Conservation (phyloP, 805 yeast species). For the Candida maris region DNA sequence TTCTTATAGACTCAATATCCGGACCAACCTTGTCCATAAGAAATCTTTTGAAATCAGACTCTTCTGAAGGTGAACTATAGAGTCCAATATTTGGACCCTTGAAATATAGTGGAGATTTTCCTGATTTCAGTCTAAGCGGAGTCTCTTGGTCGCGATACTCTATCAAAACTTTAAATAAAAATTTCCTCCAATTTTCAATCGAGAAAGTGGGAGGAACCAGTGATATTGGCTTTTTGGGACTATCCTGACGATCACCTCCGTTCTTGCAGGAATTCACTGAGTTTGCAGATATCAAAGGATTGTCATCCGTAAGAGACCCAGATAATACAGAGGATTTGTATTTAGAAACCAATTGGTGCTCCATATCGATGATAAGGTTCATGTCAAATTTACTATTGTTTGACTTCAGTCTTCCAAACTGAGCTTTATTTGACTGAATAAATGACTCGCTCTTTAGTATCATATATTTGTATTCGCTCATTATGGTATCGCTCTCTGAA, state of each 20-base stretch:
- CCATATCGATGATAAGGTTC: constrained; percentile 8
- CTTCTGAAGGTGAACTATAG: constrained; percentile 3
- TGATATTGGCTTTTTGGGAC: constrained; percentile 9
- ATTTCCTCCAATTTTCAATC: constrained; percentile 22
- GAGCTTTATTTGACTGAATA: constrained; percentile 15
- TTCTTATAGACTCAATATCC: constrained; percentile 22
- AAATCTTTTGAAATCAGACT: constrained; percentile 9
- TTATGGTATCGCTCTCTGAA: constrained; percentile 10
- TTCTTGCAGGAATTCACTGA: constrained; percentile 4
- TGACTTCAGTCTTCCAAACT: constrained; percentile 9
- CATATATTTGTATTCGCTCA: constrained; percentile 18
- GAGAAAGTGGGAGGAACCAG: constrained; percentile 26
- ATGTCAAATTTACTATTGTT: constrained; percentile 7
- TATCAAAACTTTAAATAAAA: constrained; percentile 16
- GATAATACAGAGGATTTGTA: constrained; percentile 14
- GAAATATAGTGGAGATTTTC: constrained; percentile 9
- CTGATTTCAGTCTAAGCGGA: constrained; percentile 11
- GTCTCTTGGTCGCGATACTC: constrained; percentile 10
- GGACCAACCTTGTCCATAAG: constrained; percentile 14
- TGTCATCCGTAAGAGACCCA: constrained; percentile 20
- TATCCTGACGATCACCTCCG: background rate
- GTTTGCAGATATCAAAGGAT: constrained; percentile 19
- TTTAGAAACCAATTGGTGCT: constrained; percentile 6
- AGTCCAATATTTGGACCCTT: background rate
- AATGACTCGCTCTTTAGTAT: constrained; percentile 17